These are phyloP conservation scores for Lotus japonicus DNA, from an alignment of 306 rosid genomes.

Conservation along the genomic window DNA sequence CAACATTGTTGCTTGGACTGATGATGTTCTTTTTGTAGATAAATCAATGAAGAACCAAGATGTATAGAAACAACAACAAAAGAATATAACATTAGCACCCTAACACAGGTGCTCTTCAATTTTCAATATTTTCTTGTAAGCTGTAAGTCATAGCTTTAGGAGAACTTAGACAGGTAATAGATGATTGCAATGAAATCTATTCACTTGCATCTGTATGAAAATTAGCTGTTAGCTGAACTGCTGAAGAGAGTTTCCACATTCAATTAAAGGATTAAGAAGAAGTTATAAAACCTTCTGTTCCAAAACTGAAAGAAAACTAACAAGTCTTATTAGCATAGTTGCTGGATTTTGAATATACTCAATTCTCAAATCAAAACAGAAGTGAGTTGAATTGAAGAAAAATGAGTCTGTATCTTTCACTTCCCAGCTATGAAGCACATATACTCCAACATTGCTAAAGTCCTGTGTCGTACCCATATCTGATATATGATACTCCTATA, in stretches of 20 bases:
- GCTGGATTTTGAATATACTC: no score
- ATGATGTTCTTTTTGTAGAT: conserved; percentile 55
- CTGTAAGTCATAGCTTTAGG: conserved; percentile 10
- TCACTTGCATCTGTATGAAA: conserved; percentile 6
- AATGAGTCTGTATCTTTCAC: no score
- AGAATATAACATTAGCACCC: no score
- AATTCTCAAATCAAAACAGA: no score
- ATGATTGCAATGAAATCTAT: conserved; percentile 11
- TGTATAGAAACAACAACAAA: no score
- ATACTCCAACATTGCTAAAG: no score
- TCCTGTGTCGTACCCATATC: no score
- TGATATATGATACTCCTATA: no score
- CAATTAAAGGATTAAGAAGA: not conserved
- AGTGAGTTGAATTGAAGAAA: no score
- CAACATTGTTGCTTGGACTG: conserved; percentile 78
- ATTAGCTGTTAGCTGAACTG: not conserved
- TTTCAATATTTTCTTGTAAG: conserved; percentile 6
- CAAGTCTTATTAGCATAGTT: no score
- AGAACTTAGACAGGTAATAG: conserved; percentile 11
- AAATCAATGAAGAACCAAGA: conserved; percentile 38
- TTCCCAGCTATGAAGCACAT: no score
- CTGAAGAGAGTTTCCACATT: not conserved
- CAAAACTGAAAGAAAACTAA: not conserved
- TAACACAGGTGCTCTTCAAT: not conserved
- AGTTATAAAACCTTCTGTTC: not conserved